These are phyloP conservation scores for Litchi chinensis DNA, from an alignment of 345 rosid species.

Conservation along the genomic window DNA sequence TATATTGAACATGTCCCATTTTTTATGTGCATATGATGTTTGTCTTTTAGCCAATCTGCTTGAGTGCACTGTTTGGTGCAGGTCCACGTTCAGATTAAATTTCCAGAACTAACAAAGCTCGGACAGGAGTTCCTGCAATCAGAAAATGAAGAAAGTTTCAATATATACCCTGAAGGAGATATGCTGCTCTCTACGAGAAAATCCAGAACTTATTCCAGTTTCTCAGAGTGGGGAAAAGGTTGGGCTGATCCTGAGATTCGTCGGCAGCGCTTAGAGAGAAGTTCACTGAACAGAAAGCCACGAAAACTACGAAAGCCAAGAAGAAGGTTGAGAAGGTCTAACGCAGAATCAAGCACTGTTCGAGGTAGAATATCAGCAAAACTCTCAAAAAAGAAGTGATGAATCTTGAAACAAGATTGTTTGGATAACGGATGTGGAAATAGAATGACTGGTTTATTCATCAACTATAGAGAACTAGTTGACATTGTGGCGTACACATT, in stretches of 20 bases:
- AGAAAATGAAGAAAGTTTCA: conserved; percentile 41
- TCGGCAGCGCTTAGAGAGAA: conserved; percentile 51
- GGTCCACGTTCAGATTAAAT: conserved; percentile 72
- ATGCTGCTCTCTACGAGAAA: conserved; percentile 58
- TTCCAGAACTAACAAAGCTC: conserved; percentile 53
- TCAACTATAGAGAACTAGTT: background rate
- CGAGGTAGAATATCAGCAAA: conserved; percentile 57
- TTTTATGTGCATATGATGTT: background rate
- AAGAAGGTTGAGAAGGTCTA: conserved; percentile 24
- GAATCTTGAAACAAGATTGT: background rate
- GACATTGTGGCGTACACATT: background rate
- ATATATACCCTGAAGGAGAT: conserved; percentile 76
- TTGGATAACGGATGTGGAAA: background rate
- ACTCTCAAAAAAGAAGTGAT: conserved; percentile 32
- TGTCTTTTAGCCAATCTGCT: conserved; percentile 6
- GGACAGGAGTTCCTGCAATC: conserved; percentile 57
- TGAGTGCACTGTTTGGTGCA: conserved; percentile 32
- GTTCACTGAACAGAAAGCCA: conserved; percentile 27
- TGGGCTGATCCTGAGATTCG: conserved; percentile 95
- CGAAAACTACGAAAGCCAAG: conserved; percentile 23
- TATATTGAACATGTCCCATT: background rate
- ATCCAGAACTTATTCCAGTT: conserved; percentile 43
- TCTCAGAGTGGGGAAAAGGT: conserved; percentile 82
- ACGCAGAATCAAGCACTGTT: conserved; percentile 36
- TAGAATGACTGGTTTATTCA: background rate